Percentiles rank a stretch among this genome's conserved stretches.
phyloP scores from a whole-genome alignment of 371 early-diverging fungal genomes.

The Lichtheimia ramosa region DNA sequence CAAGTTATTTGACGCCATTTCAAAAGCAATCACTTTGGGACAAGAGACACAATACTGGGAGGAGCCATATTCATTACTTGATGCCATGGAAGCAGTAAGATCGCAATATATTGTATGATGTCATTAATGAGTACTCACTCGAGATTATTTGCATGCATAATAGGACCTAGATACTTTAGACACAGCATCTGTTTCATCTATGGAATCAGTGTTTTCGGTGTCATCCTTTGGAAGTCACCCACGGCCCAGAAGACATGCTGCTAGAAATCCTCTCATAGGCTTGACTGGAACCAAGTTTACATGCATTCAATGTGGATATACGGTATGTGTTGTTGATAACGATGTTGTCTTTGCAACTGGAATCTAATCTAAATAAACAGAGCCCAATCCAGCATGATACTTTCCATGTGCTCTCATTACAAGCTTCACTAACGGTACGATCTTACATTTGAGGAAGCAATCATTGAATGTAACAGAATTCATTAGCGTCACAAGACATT shows the following conservation, averaged over 20 bases:
- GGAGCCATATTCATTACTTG: neutral
- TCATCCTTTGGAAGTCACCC: neutral
- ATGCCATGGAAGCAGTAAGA: neutral
- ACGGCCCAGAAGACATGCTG: neutral
- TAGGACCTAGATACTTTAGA: neutral
- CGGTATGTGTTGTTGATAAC: neutral
- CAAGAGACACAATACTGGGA: neutral
- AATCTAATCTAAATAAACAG: neutral
- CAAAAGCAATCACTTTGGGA: neutral
- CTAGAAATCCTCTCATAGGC: neutral
- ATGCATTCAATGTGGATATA: neutral
- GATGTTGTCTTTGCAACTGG: neutral
- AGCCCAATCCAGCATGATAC: neutral
- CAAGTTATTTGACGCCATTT: neutral
- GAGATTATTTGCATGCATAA: neutral
- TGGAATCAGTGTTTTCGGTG: neutral
- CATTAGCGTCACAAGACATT: neutral
- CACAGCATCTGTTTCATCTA: neutral
- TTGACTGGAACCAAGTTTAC: conserved; percentile 1
- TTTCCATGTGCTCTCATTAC: no score
- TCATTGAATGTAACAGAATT: neutral
- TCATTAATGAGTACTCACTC: neutral
- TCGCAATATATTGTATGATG: neutral
- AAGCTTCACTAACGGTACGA: no score
- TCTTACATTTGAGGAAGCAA: neutral